A percentile compares a stretch with the other conserved stretches of the same genome.
Conservation (phyloP, 2,329 filamentous ascomycete species). For the Onygenales sp. region DNA sequence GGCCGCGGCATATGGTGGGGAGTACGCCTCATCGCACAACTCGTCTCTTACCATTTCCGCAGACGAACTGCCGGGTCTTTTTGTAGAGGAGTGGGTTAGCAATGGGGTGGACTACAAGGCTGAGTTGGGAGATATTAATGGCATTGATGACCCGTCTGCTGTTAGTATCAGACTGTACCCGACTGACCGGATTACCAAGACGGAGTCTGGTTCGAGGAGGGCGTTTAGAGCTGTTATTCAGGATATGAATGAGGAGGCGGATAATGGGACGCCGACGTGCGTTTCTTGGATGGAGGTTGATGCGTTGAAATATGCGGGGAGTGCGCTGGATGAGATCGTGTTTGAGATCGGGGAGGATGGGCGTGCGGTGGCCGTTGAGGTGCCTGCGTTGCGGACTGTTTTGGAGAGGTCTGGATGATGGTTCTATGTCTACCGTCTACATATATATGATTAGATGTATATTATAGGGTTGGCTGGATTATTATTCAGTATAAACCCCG, state of each 20-base stretch:
- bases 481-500: too few relatives aligned
- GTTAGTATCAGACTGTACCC: conserved; percentile 13
- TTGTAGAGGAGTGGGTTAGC: conserved; percentile 9
- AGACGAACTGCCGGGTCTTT: conserved; percentile 14
- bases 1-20: conserved; percentile 14
- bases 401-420: conserved; percentile 1
- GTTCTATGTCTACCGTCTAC: too few relatives aligned
- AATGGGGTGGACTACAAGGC: conserved; percentile 13
- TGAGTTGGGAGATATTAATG: conserved; percentile 4
- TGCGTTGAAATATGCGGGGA: conserved; percentile 12
- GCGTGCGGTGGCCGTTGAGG: conserved; percentile 14
- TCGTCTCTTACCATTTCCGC: conserved; percentile 12
- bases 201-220: conserved; percentile 5
- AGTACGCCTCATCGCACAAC: conserved; percentile 11
- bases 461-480: too few relatives aligned
- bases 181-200: conserved; percentile 9
- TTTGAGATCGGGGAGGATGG: conserved; percentile 15
- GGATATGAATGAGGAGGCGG: conserved; percentile 16
- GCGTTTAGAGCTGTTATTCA: conserved; percentile 16
- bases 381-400: neutral
- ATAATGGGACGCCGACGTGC: conserved; percentile 18
- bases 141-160: conserved; percentile 4
- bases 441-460: too few relatives aligned
- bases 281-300: conserved; percentile 19
- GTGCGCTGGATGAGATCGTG: conserved; percentile 17